These are phyloP conservation scores for Casuarina equisetifolia DNA, from an alignment of 306 rosid species.

Conservation along the genomic window DNA sequence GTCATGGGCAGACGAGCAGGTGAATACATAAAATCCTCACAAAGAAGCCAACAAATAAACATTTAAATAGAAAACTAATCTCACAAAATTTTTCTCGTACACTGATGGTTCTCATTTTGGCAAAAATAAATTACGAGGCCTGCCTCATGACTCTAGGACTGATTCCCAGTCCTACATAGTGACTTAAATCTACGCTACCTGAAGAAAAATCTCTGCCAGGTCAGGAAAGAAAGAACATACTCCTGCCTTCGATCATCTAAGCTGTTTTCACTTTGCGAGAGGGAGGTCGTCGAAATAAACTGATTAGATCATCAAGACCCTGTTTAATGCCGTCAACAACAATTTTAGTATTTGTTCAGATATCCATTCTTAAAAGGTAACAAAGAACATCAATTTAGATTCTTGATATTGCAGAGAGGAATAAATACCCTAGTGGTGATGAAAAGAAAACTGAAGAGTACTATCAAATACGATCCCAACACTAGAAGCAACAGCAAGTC, in stretches of 20 bases:
- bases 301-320: slow-evolving; percentile 98
- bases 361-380: background rate
- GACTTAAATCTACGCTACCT: slow-evolving; percentile 27
- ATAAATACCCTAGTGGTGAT: slow-evolving; percentile 61
- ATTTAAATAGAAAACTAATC: slow-evolving; percentile 9
- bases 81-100: slow-evolving; percentile 25
- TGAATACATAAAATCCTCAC: background rate
- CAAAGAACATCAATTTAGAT: background rate
- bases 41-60: background rate
- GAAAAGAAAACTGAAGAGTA: slow-evolving; percentile 65
- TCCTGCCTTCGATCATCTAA: slow-evolving; percentile 27
- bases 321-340: slow-evolving; percentile 28
- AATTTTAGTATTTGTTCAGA: background rate
- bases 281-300: slow-evolving; percentile 93
- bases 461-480: slow-evolving; percentile 62
- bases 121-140: slow-evolving; percentile 3
- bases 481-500: slow-evolving; percentile 91
- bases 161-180: slow-evolving; percentile 9
- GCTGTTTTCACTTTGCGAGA: slow-evolving; percentile 93
- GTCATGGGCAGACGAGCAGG: background rate
- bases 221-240: background rate
- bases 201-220: slow-evolving; percentile 17
- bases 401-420: background rate
- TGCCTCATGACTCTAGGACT: slow-evolving; percentile 17
- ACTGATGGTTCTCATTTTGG: slow-evolving; percentile 14